Conservation (phyloP, 352 stramenopile species). For the Phytophthora fragariaefolia region DNA sequence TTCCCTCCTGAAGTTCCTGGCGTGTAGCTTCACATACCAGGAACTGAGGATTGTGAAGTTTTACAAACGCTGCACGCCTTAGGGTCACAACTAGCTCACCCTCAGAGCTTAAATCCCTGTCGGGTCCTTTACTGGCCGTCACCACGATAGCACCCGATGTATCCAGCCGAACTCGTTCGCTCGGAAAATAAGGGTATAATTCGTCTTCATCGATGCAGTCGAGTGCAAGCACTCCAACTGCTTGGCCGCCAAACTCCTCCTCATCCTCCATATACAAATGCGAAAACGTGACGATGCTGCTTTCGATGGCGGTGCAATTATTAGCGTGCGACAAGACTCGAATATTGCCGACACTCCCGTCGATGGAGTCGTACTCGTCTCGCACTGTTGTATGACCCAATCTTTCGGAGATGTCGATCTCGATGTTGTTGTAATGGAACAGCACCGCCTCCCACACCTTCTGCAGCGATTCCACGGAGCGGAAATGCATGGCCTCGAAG, state of each 20-base stretch:
- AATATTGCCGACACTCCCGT: constrained; percentile 30
- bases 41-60: constrained; percentile 34
- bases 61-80: constrained; percentile 30
- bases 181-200: constrained; percentile 29
- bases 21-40: constrained; percentile 7
- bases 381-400: constrained; percentile 42
- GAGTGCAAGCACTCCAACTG: constrained; percentile 22
- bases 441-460: constrained; percentile 44
- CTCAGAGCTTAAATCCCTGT: neutral
- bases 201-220: constrained; percentile 40
- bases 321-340: constrained; percentile 24
- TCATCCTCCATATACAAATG: constrained; percentile 17
- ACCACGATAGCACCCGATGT: constrained; percentile 27
- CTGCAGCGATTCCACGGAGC: constrained; percentile 29
- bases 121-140: constrained; percentile 14
- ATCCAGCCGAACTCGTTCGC: constrained; percentile 23
- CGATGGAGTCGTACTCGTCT: constrained; percentile 44
- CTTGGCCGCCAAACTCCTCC: constrained; percentile 12
- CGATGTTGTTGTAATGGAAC: constrained; percentile 46
- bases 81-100: constrained; percentile 40
- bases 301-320: constrained; percentile 17
- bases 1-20: constrained; percentile 32
- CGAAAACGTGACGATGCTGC: constrained; percentile 33
- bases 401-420: constrained; percentile 50
- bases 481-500: constrained; percentile 39